phyloP scores from a whole-genome alignment of 1,139 yeast species.

The Hyphopichia pseudoburtonii region DNA sequence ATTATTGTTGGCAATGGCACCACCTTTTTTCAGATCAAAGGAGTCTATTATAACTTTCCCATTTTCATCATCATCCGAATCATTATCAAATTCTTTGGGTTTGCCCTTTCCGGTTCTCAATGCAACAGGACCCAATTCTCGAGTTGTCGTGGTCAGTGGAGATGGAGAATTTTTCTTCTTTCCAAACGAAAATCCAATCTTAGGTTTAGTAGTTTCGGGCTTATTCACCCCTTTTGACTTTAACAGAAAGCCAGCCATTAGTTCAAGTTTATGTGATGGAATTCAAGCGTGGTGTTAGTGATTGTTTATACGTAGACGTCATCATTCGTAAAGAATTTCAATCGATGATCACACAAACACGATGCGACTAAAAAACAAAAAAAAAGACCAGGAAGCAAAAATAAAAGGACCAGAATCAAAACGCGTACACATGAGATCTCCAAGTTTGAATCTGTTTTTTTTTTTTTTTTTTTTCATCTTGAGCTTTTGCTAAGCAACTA shows the following conservation, averaged over 20 bases:
- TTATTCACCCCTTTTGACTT: slow-evolving; percentile 18
- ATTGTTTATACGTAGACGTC: background rate
- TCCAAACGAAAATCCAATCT: slow-evolving; percentile 6
- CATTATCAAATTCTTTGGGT: slow-evolving; percentile 1
- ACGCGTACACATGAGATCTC: too few relatives aligned
- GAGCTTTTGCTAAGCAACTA: too few relatives aligned
- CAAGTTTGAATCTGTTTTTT: background rate
- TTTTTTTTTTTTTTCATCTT: background rate
- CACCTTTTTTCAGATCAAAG: slow-evolving; percentile 19
- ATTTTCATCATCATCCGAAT: slow-evolving; percentile 16
- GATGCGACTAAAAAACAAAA: background rate
- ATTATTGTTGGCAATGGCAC: slow-evolving; percentile 21
- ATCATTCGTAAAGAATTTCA: background rate
- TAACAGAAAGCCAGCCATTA: slow-evolving; percentile 28
- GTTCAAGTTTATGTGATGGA: background rate
- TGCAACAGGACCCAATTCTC: background rate
- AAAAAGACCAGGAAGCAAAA: background rate
- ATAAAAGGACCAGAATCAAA: background rate
- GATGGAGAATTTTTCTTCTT: slow-evolving; percentile 3
- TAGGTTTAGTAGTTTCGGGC: slow-evolving; percentile 4
- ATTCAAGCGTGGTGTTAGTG: background rate
- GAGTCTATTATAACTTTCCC: slow-evolving; percentile 18
- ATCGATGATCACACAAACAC: slow-evolving; percentile 1
- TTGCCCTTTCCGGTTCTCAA: background rate
- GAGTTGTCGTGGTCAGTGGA: background rate